A percentile compares a stretch with the other conserved stretches of the same genome.
These are phyloP conservation scores for Microbotryum violaceum DNA, from an alignment of 1,284 basidiomycete species.

Conservation along the genomic window DNA sequence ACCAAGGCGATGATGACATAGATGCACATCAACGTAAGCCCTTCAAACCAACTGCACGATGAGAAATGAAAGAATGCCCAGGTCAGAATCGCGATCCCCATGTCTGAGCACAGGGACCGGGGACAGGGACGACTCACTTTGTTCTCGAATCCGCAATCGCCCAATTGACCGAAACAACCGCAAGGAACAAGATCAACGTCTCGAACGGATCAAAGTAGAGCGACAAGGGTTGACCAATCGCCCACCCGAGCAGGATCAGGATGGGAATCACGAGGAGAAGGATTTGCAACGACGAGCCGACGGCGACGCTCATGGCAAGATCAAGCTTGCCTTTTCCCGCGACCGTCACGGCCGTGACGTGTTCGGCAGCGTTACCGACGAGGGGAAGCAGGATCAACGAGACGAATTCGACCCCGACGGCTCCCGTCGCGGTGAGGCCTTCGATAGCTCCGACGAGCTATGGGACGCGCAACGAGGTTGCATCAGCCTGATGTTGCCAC, in stretches of 20 bases:
- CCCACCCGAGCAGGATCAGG: conserved; percentile 49
- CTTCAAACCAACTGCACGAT: conserved; percentile 44
- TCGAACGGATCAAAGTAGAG: conserved; percentile 43
- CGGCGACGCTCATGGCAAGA: conserved; percentile 45
- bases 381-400: conserved; percentile 75
- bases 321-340: conserved; percentile 60
- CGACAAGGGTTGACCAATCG: conserved; percentile 47
- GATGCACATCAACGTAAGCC: conserved; percentile 49
- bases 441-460: conserved; percentile 67
- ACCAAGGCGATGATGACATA: conserved; percentile 22
- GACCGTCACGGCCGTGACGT: conserved; percentile 77
- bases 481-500: no score
- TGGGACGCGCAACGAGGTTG: no score
- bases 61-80: no score
- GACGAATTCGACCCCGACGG: conserved; percentile 63
- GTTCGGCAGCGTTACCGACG: conserved; percentile 65
- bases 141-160: conserved; percentile 75
- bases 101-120: no score
- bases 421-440: conserved; percentile 49
- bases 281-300: conserved; percentile 64
- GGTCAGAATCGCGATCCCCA: no score
- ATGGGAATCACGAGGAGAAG: conserved; percentile 72
- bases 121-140: conserved; percentile 49
- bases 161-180: conserved; percentile 75
- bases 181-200: conserved; percentile 47